Evolutionary conservation across 2,329 filamentous ascomycete species (phyloP), one percentile per base, ranked within the genome.

Genomic region (Biscogniauxia marginata): DNA sequence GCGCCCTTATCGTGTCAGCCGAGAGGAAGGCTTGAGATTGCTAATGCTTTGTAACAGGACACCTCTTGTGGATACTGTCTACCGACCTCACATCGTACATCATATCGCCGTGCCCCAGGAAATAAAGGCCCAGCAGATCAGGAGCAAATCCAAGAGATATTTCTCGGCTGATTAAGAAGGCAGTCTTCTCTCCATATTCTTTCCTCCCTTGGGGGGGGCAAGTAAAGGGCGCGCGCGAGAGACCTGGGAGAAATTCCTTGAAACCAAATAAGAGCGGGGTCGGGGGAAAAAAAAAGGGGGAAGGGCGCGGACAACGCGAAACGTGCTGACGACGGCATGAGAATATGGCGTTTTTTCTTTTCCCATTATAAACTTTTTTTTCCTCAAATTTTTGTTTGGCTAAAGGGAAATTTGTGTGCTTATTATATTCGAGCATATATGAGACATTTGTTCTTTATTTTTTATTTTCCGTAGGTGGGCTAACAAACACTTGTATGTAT

Each of bases 41-140:
- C 54, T 51, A 22, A 49, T 39, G 13, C 6, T n/a, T 6, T 16
- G 4, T 23, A 19, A 54, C 24, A 67, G 65, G 65, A 69, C 62
- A 39, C 67, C 63, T 7, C 53, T 63, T 43, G 66, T 69, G 9
- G 66, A 67, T 50, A 66, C 69, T 7, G 65, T 71, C 46, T 71
- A 71, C 47, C 68, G 69, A 49, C 93, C 93, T 5, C 93, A 97
- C 71, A 91, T 96, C 16, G 93, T 97, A 3, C 93, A 98, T 73
- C 93, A 97, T 70, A 93, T 90, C 16, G 82, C 83, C 48, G 78
- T 89, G 49, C 86, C 87, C 8, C 81, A 84, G 4, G 87, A 90
- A 64, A 80, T 88, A 65, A 89, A 89, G 68, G 86, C 87, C 2
- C 84, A 88, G 59, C 84, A 87, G 64, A 76, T 84, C 2, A 79